phyloP scores from a whole-genome alignment of 2,329 filamentous ascomycete genomes.

The Rutstroemia sp. region DNA sequence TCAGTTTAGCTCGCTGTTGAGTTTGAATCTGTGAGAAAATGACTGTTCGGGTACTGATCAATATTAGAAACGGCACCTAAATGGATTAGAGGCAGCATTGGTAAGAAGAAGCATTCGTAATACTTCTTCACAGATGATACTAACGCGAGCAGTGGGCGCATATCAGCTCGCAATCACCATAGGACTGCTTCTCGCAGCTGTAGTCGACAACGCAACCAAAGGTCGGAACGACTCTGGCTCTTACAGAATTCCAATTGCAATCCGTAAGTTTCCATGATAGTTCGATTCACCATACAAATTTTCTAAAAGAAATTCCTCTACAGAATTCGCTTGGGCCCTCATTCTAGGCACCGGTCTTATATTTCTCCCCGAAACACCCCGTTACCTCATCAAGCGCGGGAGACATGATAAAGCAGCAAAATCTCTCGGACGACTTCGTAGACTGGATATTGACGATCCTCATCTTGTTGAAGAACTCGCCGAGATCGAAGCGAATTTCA shows the following conservation, averaged over 20 bases:
- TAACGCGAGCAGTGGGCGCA: constrained; percentile 30
- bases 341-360: constrained; percentile 7
- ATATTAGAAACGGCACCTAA: constrained; percentile 3
- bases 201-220: constrained; percentile 65
- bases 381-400: constrained; percentile 31
- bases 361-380: constrained; percentile 30
- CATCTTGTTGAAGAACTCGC: background rate
- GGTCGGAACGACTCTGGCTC: constrained; percentile 52
- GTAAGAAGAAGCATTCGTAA: background rate
- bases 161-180: constrained; percentile 81
- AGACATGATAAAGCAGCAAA: constrained; percentile 38
- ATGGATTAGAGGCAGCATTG: constrained; percentile 7
- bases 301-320: background rate
- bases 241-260: constrained; percentile 72
- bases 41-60: background rate
- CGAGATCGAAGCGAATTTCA: constrained; percentile 3
- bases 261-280: constrained; percentile 36
- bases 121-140: background rate
- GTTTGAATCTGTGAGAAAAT: too few species aligned
- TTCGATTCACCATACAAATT: background rate
- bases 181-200: constrained; percentile 68
- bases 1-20: background rate
- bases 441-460: constrained; percentile 43
- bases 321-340: constrained; percentile 61
- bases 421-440: constrained; percentile 61